Evolutionary conservation across 2,329 filamentous ascomycete species (phyloP).

Genomic region (Trichoderma sp.): DNA sequence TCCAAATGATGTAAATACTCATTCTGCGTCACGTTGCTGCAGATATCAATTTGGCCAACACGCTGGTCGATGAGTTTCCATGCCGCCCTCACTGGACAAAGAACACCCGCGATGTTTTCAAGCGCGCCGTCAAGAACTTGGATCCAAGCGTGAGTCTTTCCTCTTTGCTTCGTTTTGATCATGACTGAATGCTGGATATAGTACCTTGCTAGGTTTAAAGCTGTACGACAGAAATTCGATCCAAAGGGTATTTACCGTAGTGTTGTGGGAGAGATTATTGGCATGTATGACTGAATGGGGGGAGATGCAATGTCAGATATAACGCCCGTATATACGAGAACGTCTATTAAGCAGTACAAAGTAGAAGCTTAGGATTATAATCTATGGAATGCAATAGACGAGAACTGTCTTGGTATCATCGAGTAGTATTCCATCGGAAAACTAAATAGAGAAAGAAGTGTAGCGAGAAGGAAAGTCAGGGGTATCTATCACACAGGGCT

Average conservation of each 20-base stretch:
- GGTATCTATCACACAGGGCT: slow-evolving; percentile 17
- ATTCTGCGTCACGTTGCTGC: background rate
- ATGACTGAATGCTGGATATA: slow-evolving; percentile 14
- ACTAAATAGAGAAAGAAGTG: background rate
- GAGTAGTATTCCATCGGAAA: slow-evolving; percentile 3
- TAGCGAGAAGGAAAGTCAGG: background rate
- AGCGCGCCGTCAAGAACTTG: slow-evolving; percentile 44
- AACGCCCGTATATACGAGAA: background rate
- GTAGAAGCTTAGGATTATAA: background rate
- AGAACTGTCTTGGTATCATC: slow-evolving; percentile 11
- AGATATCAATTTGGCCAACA: slow-evolving; percentile 45
- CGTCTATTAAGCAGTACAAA: background rate
- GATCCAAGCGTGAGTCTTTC: slow-evolving; percentile 39
- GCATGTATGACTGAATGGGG: slow-evolving; percentile 35
- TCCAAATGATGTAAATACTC: background rate
- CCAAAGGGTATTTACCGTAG: slow-evolving; percentile 46
- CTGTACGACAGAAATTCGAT: slow-evolving; percentile 46
- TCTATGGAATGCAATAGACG: slow-evolving; percentile 7
- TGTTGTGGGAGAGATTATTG: slow-evolving; percentile 48
- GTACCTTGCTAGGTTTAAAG: slow-evolving; percentile 47
- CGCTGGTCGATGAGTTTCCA: slow-evolving; percentile 48
- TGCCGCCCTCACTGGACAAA: slow-evolving; percentile 54
- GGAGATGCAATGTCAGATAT: background rate
- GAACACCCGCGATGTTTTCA: slow-evolving; percentile 48
- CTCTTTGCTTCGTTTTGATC: background rate